Conservation (phyloP, 805 yeast species). For the Kodamaea sagamina region DNA sequence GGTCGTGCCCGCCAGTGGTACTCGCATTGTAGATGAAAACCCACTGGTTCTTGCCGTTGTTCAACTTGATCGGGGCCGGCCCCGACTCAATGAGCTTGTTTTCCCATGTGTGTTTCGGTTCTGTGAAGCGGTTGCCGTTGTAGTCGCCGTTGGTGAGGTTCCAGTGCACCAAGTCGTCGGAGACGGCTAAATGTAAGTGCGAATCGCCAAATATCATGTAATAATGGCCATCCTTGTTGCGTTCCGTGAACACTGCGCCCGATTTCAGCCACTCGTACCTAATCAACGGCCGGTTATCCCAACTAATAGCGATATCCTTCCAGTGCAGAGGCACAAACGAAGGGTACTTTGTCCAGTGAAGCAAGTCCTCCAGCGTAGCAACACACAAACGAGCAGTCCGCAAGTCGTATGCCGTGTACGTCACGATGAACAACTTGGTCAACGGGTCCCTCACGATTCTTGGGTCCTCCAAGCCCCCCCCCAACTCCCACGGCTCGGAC, state of each 20-base stretch:
- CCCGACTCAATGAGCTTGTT: conserved; percentile 43
- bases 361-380: conserved; percentile 38
- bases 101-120: conserved; percentile 32
- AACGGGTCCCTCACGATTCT: conserved; percentile 41
- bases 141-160: conserved; percentile 21
- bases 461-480: conserved; percentile 48
- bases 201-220: conserved; percentile 49
- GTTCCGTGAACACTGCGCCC: conserved; percentile 41
- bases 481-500: conserved; percentile 41
- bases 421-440: conserved; percentile 36
- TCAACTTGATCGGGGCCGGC: conserved; percentile 42
- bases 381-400: conserved; percentile 39
- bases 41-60: conserved; percentile 34
- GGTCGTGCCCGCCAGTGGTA: conserved; percentile 38
- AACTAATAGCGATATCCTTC: conserved; percentile 33
- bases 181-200: conserved; percentile 38
- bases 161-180: conserved; percentile 40
- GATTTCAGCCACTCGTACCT: conserved; percentile 43
- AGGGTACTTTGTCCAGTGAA: conserved; percentile 41
- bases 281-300: conserved; percentile 27
- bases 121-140: conserved; percentile 27
- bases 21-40: conserved; percentile 41
- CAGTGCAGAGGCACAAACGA: conserved; percentile 35
- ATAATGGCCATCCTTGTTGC: conserved; percentile 33
- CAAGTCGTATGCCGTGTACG: conserved; percentile 44